Conservation (phyloP, 2,329 filamentous ascomycete genomes). For the Penicillium sp. region DNA sequence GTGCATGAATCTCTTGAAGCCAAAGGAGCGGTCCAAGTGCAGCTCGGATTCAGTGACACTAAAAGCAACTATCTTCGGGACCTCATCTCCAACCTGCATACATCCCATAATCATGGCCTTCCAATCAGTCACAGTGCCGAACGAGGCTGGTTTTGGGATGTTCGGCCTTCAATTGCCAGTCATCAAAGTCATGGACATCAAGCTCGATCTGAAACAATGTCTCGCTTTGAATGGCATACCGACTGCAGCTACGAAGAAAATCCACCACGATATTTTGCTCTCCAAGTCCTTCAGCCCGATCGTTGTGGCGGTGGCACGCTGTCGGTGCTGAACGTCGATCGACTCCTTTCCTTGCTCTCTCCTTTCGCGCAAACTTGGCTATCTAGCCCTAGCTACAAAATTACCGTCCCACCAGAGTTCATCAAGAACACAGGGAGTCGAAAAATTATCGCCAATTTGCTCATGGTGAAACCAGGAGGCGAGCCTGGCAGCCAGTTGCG, state of each 20-base stretch:
- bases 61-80: slow-evolving; percentile 37
- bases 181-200: slow-evolving; percentile 35
- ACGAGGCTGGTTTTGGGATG: slow-evolving; percentile 50
- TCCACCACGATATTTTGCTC: slow-evolving; percentile 43
- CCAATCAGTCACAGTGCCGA: slow-evolving; percentile 46
- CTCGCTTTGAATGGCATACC: slow-evolving; percentile 47
- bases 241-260: slow-evolving; percentile 47
- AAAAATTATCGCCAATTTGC: slow-evolving; percentile 25
- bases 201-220: slow-evolving; percentile 47
- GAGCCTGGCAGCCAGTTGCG: neutral
- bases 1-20: no score
- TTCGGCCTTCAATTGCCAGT: slow-evolving; percentile 34
- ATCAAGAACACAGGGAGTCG: slow-evolving; percentile 20
- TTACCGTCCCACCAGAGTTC: slow-evolving; percentile 38
- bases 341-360: slow-evolving; percentile 30
- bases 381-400: slow-evolving; percentile 31
- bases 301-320: slow-evolving; percentile 44
- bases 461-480: slow-evolving; percentile 5
- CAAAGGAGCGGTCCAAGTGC: no score
- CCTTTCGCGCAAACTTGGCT: slow-evolving; percentile 23
- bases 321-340: slow-evolving; percentile 39
- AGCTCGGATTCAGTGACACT: slow-evolving; percentile 21
- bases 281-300: slow-evolving; percentile 47
- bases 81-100: slow-evolving; percentile 38
- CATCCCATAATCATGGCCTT: slow-evolving; percentile 36